Evolutionary conservation across 495 filamentous ascomycete species (phyloP).

Genomic region (Patellaria atrata): DNA sequence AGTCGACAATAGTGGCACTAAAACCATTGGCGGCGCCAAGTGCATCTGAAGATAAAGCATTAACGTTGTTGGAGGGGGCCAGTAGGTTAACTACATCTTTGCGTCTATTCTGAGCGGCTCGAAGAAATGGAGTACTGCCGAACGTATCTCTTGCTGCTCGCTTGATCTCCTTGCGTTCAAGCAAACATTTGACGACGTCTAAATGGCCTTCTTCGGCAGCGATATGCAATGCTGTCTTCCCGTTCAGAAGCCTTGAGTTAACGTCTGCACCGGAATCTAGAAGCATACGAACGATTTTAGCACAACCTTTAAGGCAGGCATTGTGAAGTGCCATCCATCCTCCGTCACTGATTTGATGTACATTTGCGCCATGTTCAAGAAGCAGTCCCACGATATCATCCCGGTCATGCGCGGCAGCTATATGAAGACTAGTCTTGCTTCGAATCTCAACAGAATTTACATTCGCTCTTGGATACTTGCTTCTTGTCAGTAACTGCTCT

Average conservation of each 20-base stretch:
- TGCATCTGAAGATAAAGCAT: constrained; percentile 43
- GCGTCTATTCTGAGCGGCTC: constrained; percentile 46
- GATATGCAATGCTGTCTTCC: constrained; percentile 20
- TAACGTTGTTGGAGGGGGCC: constrained; percentile 45
- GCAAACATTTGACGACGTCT: constrained; percentile 17
- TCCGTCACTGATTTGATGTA: constrained; percentile 43
- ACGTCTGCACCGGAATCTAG: constrained; percentile 38
- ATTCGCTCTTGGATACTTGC: constrained; percentile 30
- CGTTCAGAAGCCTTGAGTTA: constrained; percentile 27
- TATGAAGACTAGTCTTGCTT: constrained; percentile 46
- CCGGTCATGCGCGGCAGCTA: constrained; percentile 40
- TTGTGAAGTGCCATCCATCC: constrained; percentile 53
- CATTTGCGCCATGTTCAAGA: constrained; percentile 35
- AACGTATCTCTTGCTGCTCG: constrained; percentile 30
- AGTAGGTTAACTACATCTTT: constrained; percentile 42
- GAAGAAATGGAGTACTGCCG: constrained; percentile 47
- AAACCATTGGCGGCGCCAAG: constrained; percentile 44
- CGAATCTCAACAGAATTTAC: constrained; percentile 40
- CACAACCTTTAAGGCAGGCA: constrained; percentile 42
- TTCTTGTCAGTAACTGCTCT: constrained; percentile 37
- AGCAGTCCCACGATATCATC: constrained; percentile 42
- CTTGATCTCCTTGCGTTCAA: constrained; percentile 19
- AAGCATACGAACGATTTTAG: constrained; percentile 35
- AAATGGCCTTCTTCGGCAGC: constrained; percentile 19
- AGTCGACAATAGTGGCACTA: constrained; percentile 54